Base-by-base conservation (phyloP, 192 early-diverging fungal genomes). In the Coemansia umbellata region DNA sequence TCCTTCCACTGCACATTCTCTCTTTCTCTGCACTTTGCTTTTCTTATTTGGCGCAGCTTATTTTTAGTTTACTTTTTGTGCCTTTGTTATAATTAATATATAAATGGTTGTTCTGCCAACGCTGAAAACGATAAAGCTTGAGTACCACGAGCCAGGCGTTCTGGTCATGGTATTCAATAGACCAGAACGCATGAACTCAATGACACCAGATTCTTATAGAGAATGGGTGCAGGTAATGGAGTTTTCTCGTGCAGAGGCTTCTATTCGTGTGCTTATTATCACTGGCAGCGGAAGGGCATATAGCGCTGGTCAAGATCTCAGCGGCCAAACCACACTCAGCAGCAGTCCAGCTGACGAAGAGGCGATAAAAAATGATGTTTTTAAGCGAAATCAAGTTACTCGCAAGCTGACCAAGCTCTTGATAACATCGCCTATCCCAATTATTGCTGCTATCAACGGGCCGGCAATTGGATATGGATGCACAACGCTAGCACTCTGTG, bases 391-490 rank as follows among this genome's bases (percentile, higher is more conserved):
- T 47, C 41, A 57, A n/a, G 52, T 78, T 31, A 57, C 68, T 2
- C 45, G 58, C 19, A 39, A 55, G 5, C 50, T 80, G 27, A 65
- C 80, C 32, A 35, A 40, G 37, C 53, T 72, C 4, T 48, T 87
- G 60, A 83, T 90, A 24, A 63, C 78, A 32, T 88, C 83, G 39
- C 88, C 85, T 26, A 84, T 87, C 43, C 62, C 87, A 8, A 69
- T 90, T 9, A 82, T 90, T 53, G 86, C 76, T 14, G 86, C 82
- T 14, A 72, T 87, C 40, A 86, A 90, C 55, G 87, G 87, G 8
- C 83, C 82, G 28, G 84, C 81, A 3, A 77, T 87, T 41, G 88
- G 88, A 32, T 83, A 85, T 54, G 84, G 69, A 15, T 84, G 81
- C 42, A 88, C 88, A 0, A 83, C 81, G 14, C 50, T 83, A 17